A percentile compares a stretch with the other conserved stretches of the same genome.
Evolutionary conservation across 768 basidiomycete species (phyloP).

Genomic region (Russula ochroleuca): DNA sequence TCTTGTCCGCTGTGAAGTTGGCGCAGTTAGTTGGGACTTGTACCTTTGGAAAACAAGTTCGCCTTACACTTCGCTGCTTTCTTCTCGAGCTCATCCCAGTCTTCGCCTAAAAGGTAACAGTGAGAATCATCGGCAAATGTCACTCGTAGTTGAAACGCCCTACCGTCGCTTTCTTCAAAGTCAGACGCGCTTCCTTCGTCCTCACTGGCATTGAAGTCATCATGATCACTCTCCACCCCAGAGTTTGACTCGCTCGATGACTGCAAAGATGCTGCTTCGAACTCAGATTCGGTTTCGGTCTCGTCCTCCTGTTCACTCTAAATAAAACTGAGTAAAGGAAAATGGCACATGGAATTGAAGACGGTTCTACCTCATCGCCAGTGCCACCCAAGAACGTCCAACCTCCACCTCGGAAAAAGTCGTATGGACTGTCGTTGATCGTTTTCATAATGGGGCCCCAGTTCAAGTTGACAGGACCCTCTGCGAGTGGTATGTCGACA

Average conservation of each 20-base stretch:
- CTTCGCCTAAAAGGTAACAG: conserved; percentile 54
- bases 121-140: conserved; percentile 10
- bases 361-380: conserved; percentile 52
- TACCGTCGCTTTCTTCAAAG: conserved; percentile 63
- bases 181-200: conserved; percentile 66
- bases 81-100: conserved; percentile 93
- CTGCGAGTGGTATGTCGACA: conserved; percentile 92
- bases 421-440: conserved; percentile 90
- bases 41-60: conserved; percentile 26
- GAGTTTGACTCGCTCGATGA: conserved; percentile 36
- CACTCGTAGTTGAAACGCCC: conserved; percentile 1
- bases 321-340: conserved; percentile 3
- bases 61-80: conserved; percentile 79
- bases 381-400: conserved; percentile 84
- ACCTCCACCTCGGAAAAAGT: conserved; percentile 95
- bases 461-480: conserved; percentile 95
- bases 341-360: background rate
- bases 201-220: conserved; percentile 49
- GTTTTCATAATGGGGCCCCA: conserved; percentile 99
- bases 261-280: conserved; percentile 42
- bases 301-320: conserved; percentile 61
- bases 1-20: conserved; percentile 43
- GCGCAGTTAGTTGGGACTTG: conserved; percentile 9
- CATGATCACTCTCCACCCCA: conserved; percentile 49
- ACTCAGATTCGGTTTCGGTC: conserved; percentile 61